Evolutionary conservation across 2,329 filamentous ascomycete genomes (phyloP), one percentile per base, ranked within the genome.

Genomic region (Cladophialophora carrionii): DNA sequence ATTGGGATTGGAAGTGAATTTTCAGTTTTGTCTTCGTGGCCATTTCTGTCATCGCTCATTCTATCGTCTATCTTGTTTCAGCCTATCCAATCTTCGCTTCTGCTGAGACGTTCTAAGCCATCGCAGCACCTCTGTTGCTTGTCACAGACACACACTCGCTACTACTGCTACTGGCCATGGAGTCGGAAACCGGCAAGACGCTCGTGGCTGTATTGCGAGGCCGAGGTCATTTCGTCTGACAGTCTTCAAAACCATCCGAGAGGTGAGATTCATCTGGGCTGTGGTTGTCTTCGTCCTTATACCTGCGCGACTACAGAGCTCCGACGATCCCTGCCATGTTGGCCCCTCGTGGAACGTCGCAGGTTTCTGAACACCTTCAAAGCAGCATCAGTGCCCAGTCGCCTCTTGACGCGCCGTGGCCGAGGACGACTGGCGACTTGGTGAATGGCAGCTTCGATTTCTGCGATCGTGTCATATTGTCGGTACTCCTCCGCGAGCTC

Each of bases 401-500:
- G 31, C 26, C 31, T 29, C 53, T 12, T 56, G 53, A 22, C n/a
- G 8, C n/a, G 31, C 17, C 29, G 20, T 32, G n/a, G 22, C 34
- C 34, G 14, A 41, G 14, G 34, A 12, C 22, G 4, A n/a, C 46
- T 7, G 10, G 46, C 46, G 14, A 53, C 51, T 53, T 32, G 22
- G 6, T 53, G 22, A 32, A 53, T 53, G 24, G 51, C 51, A 26
- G 51, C 51, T 14, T 53, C 51, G 29, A 53, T 53, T 31, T 53
- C 51, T n/a, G 26, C 51, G n/a, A 53, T 32, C 10, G 24, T 53
- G 26, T 53, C 51, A 53, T 53, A 53, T 32, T 24, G 22, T 53
- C 51, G 51, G 29, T 53, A 53, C 29, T 53, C 51, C 26, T 53
- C 51, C 4, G 51, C 51, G 7, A 53, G 51, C 51, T 53, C 51